Conservation (phyloP, 2,329 filamentous ascomycete species). For the Cladosporium oxysporum region DNA sequence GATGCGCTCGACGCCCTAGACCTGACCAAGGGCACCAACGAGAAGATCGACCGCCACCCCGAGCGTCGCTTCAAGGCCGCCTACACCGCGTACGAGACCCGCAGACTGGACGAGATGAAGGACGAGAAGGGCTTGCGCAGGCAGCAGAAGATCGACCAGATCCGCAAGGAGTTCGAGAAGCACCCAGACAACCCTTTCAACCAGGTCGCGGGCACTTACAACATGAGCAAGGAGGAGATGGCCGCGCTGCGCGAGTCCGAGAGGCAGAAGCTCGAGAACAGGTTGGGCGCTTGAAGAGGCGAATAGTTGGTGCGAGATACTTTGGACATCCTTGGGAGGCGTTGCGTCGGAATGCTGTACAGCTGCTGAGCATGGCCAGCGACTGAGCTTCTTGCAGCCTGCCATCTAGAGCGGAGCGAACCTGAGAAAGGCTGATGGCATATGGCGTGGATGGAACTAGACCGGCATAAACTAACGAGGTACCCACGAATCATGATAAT, state of each 20-base stretch:
- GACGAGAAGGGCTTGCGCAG: constrained; percentile 77
- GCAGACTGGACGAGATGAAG: constrained; percentile 81
- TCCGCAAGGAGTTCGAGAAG: constrained; percentile 92
- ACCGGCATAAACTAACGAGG: background rate
- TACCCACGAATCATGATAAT: background rate
- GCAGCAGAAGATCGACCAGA: constrained; percentile 80
- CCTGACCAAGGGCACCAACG: constrained; percentile 59
- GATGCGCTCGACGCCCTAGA: constrained; percentile 87
- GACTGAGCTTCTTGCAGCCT: background rate
- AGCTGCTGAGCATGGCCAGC: background rate
- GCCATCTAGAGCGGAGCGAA: background rate
- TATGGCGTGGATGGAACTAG: background rate
- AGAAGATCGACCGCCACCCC: constrained; percentile 84
- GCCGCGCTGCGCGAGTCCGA: constrained; percentile 57
- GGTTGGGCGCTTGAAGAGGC: constrained; percentile 21
- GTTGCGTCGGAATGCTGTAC: background rate
- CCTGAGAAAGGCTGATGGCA: too few relatives aligned
- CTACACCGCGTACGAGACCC: constrained; percentile 78
- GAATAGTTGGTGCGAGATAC: constrained; percentile 20
- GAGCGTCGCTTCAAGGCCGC: constrained; percentile 86
- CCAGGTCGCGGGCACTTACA: constrained; percentile 73
- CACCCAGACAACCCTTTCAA: constrained; percentile 95
- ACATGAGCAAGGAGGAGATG: constrained; percentile 77
- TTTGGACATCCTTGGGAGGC: background rate
- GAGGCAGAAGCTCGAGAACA: constrained; percentile 34